A percentile compares a stretch with the other conserved stretches of the same genome.
Evolutionary conservation across 2,329 filamentous ascomycete genomes (phyloP).

Genomic region (Chrysoporthe cubensis): DNA sequence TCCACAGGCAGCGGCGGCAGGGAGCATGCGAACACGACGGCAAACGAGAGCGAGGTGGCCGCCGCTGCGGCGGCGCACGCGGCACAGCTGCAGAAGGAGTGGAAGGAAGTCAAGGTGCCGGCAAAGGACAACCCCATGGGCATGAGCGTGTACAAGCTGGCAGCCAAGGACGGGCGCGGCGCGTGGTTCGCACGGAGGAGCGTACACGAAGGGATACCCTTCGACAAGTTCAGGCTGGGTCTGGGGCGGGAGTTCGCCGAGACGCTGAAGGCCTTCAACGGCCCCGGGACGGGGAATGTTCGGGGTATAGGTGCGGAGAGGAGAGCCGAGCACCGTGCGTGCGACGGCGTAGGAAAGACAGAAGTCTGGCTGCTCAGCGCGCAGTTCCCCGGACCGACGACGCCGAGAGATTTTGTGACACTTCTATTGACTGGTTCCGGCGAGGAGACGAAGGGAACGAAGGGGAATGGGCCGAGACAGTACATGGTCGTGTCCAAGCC

Average conservation of each 20-base stretch:
- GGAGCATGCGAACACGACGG: constrained; percentile 34
- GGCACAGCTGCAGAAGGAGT: constrained; percentile 71
- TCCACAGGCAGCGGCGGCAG: constrained; percentile 50
- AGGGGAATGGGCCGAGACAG: constrained; percentile 63
- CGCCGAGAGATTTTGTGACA: constrained; percentile 86
- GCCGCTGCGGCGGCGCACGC: constrained; percentile 45
- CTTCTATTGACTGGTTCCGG: constrained; percentile 63
- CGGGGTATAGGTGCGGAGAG: constrained; percentile 85
- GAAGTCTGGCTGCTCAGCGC: constrained; percentile 86
- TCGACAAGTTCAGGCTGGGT: constrained; percentile 76
- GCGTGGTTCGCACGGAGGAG: constrained; percentile 89
- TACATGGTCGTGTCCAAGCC: constrained; percentile 90
- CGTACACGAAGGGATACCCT: constrained; percentile 77
- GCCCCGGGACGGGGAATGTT: constrained; percentile 74
- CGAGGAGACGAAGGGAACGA: constrained; percentile 31
- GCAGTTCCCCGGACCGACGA: constrained; percentile 86
- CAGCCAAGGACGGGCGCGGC: constrained; percentile 78
- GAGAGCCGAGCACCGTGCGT: constrained; percentile 65
- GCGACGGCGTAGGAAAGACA: constrained; percentile 63
- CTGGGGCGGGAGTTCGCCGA: constrained; percentile 80
- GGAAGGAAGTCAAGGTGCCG: constrained; percentile 81
- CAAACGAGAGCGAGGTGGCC: constrained; percentile 27
- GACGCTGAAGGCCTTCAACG: constrained; percentile 59
- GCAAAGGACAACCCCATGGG: constrained; percentile 74
- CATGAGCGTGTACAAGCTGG: constrained; percentile 79